Evolutionary conservation across 495 filamentous ascomycete genomes (phyloP).

Genomic region (Podospora australis): DNA sequence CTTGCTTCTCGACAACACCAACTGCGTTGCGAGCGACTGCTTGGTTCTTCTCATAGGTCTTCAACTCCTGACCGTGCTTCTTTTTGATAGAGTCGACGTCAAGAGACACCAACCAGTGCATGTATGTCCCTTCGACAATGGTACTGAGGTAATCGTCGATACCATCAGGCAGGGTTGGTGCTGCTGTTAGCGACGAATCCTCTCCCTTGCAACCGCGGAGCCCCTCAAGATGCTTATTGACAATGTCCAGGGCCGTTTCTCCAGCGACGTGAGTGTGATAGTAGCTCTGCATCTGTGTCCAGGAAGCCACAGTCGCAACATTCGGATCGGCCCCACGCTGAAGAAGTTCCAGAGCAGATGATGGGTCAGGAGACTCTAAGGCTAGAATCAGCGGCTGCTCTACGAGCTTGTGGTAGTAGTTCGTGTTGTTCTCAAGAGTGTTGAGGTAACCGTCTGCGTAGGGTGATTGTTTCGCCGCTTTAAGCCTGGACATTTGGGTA

Average conservation of each 20-base stretch:
- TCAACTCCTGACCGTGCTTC: conserved; percentile 11
- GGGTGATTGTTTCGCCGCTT: conserved; percentile 28
- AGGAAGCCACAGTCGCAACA: conserved; percentile 31
- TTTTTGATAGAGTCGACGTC: conserved; percentile 20
- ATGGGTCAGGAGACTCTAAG: conserved; percentile 41
- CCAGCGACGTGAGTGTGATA: conserved; percentile 21
- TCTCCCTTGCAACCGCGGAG: conserved; percentile 41
- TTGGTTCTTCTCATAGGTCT: conserved; percentile 29
- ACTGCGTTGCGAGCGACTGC: conserved; percentile 12
- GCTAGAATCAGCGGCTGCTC: conserved; percentile 59
- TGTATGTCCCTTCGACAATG: conserved; percentile 46
- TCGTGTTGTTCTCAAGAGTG: conserved; percentile 36
- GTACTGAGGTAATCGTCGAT: conserved; percentile 37
- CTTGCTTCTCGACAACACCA: conserved; percentile 46
- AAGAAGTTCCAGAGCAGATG: conserved; percentile 50
- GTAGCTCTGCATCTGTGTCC: conserved; percentile 24
- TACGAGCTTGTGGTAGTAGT: conserved; percentile 27
- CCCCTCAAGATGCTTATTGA: conserved; percentile 40
- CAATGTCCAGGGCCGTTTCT: conserved; percentile 49
- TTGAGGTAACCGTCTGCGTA: conserved; percentile 18
- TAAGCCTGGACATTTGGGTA: no score
- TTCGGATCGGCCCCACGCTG: conserved; percentile 54
- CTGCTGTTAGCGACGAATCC: not conserved
- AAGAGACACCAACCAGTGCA: conserved; percentile 41
- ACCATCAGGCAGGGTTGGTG: conserved; percentile 15